Base-by-base conservation (phyloP, 2,329 filamentous ascomycete genomes). In the Diaporthe citriasiana region DNA sequence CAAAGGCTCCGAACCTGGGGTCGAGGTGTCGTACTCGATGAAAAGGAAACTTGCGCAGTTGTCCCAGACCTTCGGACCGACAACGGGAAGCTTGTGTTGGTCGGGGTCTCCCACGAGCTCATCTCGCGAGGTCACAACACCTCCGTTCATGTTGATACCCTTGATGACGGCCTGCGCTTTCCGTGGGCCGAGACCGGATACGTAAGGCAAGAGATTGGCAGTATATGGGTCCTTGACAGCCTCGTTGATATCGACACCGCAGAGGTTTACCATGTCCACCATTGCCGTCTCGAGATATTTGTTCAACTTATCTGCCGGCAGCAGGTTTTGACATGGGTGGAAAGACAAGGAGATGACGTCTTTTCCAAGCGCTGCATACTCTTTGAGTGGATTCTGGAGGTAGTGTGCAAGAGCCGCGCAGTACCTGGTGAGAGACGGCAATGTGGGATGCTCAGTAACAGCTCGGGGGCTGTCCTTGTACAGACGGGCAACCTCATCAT, bases 221-320 rank as follows among this genome's bases (percentile, higher is more conserved):
- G 94, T 93, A 79, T 97, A 95, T 1, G 91, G 81, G 82, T 98
- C 94, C 55, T 88, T 89, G 72, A 97, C 92, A 19, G 95, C 95
- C 77, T 98, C 95, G 79, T 98, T 98, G 80, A 99, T 93, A 79
- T 98, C 94, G 50, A 99, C 94, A 80, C 97, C 97, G 59, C 95
- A 95, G 56, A 99, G 91, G 82, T 99, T 99, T 78, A 99, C 97
- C 89, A 98, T 98, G 81, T 99, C 97, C 15, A 99, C 96, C 91
- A 99, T 94, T 57, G 96, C 95, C n/a, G 94, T 97, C 80, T 99
- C 97, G 22, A 99, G 89, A 75, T 95, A 91, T 81, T 94, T 95
- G 76, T 93, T 86, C 51, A 99, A 88, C 85, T 97, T 95, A 50
- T 98, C 96, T 75, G 95, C 91, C 0, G 95, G 93, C 19, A 99